Percentiles rank a stretch among this genome's conserved stretches.
Conservation (phyloP, 306 rosid genomes). For the Sesbania bispinosa region DNA sequence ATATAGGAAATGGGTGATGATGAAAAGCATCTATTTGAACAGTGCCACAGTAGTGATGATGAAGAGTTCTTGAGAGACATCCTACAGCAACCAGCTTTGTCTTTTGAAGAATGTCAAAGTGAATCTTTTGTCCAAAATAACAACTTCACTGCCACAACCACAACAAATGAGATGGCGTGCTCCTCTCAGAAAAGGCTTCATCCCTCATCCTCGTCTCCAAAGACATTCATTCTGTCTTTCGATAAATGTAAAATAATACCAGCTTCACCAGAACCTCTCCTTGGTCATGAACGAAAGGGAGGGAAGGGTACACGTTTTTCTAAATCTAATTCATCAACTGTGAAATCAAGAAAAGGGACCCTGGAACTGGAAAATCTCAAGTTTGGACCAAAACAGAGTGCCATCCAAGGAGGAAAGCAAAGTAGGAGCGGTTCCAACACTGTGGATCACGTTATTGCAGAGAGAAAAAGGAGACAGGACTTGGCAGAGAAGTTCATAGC, state of each 20-base stretch:
- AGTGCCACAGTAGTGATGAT: background rate
- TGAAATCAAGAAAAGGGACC: background rate
- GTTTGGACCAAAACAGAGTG: background rate
- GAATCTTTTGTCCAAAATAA: background rate
- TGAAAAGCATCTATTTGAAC: background rate
- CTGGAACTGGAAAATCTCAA: background rate
- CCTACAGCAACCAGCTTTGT: background rate
- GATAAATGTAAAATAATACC: conserved; percentile 24
- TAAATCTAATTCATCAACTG: background rate
- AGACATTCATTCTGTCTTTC: conserved; percentile 20
- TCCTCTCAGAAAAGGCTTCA: background rate
- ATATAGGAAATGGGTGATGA: conserved; percentile 20
- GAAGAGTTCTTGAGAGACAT: conserved; percentile 31
- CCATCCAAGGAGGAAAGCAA: background rate
- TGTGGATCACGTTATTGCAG: conserved; percentile 26
- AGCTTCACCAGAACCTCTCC: background rate
- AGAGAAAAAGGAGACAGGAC: conserved; percentile 33
- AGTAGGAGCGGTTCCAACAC: conserved; percentile 12
- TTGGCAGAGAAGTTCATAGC: conserved; percentile 29
- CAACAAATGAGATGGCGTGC: no score
- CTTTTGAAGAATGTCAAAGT: background rate
- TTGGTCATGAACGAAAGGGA: no score
- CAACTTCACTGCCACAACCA: background rate
- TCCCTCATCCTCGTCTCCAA: background rate
- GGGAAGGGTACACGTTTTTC: background rate